These are phyloP conservation scores for Leccinum angustisporum DNA, from an alignment of 1,284 basidiomycete genomes.

Conservation along the genomic window DNA sequence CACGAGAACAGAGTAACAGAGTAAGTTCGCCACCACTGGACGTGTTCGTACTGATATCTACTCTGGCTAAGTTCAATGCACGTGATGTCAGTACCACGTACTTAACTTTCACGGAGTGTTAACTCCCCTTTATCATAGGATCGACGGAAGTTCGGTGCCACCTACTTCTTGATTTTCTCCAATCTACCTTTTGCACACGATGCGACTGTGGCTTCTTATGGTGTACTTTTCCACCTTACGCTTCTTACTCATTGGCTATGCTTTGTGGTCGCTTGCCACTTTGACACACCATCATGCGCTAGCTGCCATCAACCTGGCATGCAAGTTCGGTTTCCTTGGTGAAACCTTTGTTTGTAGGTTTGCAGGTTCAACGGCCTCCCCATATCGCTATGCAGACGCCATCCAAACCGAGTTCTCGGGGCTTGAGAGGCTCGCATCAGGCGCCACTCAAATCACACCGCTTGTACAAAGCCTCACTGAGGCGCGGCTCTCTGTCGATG, in stretches of 20 bases:
- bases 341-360: background rate
- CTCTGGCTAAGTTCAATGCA: too few relatives aligned
- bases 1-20: too few relatives aligned
- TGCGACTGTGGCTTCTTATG: background rate
- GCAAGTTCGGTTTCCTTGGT: background rate
- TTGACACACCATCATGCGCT: background rate
- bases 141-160: too few relatives aligned
- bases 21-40: too few relatives aligned
- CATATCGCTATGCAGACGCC: background rate
- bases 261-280: background rate
- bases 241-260: background rate
- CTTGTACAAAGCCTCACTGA: background rate
- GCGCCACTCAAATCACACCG: background rate
- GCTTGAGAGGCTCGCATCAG: background rate
- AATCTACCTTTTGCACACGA: background rate
- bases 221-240: background rate
- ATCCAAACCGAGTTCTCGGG: background rate
- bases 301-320: background rate
- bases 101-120: too few relatives aligned
- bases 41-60: too few relatives aligned
- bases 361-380: background rate
- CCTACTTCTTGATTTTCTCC: background rate
- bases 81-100: too few relatives aligned
- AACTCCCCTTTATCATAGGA: too few relatives aligned
- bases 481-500: background rate